Evolutionary conservation across 2,329 filamentous ascomycete species (phyloP), one percentile per base, ranked within the genome.

Genomic region (Stemphylium vesicarium): DNA sequence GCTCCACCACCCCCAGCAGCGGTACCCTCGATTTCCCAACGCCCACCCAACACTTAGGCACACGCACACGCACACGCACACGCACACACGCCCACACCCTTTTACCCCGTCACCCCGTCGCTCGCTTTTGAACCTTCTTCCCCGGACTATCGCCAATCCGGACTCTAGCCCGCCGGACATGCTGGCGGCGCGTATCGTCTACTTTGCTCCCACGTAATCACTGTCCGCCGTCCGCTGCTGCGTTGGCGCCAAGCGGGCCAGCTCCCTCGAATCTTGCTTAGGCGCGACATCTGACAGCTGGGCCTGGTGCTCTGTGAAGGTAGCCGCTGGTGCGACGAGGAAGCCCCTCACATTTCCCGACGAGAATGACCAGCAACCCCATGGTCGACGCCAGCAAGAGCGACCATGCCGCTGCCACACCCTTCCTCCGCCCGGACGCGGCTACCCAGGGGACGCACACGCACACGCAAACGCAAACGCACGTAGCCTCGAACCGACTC

Each of bases 351-450:
- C 50, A 53, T 48, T 31, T 35, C 35, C 55, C 50, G 38, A 32
- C 37, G 60, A 66, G 64, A 50, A 74, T 74, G 71, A 63, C 63
- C 59, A 60, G 64, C 66, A 61, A 39, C 57, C 56, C 70, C 65
- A 64, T 68, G 63, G 65, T 60, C 48, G 71, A 74, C 51, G 63
- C 62, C 57, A 65, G 58, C 39, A 56, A 57, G 57, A 66, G 59
- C 60, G 59, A 65, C 66, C 63, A 71, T 51, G 55, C 9, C 48
- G 22, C 50, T 20, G 20, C 20, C 29, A 13, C 44, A 32, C 43
- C 54, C 53, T 56, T 63, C 39, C 62, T 66, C 48, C 64, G 59
- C 59, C 66, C 64, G 40, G 62, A 61, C 48, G 48, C 54, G 33
- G 59, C 59, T 39, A 43, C 59, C 33, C 38, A 52, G 24, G 37